Percentiles rank a stretch among this genome's conserved stretches.
Evolutionary conservation across 2,329 filamentous ascomycete genomes (phyloP).

Genomic region (Periglandula ipomoeae): DNA sequence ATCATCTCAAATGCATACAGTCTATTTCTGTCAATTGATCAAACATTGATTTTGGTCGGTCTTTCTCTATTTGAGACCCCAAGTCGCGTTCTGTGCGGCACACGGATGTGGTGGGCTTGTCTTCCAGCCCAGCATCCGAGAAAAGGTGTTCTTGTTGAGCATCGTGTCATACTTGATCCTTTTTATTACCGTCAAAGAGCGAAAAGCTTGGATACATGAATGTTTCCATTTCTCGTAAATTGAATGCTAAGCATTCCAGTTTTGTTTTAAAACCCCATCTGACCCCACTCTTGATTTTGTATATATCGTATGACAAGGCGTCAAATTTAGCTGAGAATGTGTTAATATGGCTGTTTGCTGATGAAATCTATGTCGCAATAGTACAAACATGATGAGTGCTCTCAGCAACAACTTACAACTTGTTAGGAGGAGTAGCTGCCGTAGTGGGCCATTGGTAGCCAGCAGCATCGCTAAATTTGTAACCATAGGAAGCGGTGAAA

Average conservation of each 20-base stretch:
- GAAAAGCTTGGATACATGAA: not conserved
- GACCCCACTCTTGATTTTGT: not conserved
- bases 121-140: not conserved
- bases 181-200: not conserved
- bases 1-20: too few relatives aligned
- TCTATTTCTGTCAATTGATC: too few relatives aligned
- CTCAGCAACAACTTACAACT: conserved; percentile 55
- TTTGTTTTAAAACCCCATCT: not conserved
- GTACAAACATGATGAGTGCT: conserved; percentile 10
- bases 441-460: conserved; percentile 93
- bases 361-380: not conserved
- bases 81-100: too few relatives aligned
- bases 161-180: not conserved
- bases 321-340: not conserved
- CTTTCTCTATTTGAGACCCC: too few relatives aligned
- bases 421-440: conserved; percentile 56
- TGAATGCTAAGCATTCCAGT: not conserved
- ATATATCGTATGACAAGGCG: not conserved
- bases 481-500: conserved; percentile 95
- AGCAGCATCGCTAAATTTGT: conserved; percentile 96
- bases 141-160: not conserved
- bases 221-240: not conserved
- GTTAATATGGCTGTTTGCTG: not conserved
- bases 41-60: too few relatives aligned
- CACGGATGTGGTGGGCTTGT: not conserved